A percentile compares a stretch with the other conserved stretches of the same genome.
These are phyloP conservation scores for Aspergillus funiculosus DNA, from an alignment of 495 filamentous ascomycete species.

Conservation along the genomic window DNA sequence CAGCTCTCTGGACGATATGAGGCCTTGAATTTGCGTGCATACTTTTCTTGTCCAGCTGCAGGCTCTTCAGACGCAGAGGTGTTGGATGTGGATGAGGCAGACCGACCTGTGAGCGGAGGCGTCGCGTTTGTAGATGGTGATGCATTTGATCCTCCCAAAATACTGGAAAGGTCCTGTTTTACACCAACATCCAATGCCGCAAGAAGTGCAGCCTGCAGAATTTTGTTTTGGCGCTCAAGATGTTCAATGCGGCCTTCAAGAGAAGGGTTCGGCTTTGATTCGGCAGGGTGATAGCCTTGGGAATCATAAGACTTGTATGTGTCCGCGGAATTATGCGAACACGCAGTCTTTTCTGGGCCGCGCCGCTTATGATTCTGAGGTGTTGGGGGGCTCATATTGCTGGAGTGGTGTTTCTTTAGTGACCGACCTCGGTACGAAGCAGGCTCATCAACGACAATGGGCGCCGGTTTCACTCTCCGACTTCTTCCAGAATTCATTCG, in stretches of 20 bases:
- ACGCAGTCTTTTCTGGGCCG: constrained; percentile 20
- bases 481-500: constrained; percentile 3
- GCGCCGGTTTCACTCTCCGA: constrained; percentile 11
- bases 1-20: constrained; percentile 31
- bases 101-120: constrained; percentile 14
- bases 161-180: constrained; percentile 24
- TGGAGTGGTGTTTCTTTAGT: constrained; percentile 7
- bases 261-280: constrained; percentile 12
- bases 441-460: constrained; percentile 13
- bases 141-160: constrained; percentile 20
- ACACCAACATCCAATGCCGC: constrained; percentile 35
- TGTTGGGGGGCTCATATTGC: constrained; percentile 17
- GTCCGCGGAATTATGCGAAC: constrained; percentile 23
- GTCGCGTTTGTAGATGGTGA: constrained; percentile 18
- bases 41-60: background rate
- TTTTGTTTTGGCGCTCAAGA: constrained; percentile 41
- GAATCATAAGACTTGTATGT: constrained; percentile 23
- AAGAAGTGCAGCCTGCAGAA: constrained; percentile 42
- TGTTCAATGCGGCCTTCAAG: constrained; percentile 39
- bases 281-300: constrained; percentile 16
- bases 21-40: background rate
- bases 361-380: constrained; percentile 23
- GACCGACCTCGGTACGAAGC: constrained; percentile 2
- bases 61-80: constrained; percentile 12
- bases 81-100: constrained; percentile 20